A percentile compares a stretch with the other conserved stretches of the same genome.
phyloP scores from a whole-genome alignment of 140 eudicot species.

The Stevia rebaudiana region DNA sequence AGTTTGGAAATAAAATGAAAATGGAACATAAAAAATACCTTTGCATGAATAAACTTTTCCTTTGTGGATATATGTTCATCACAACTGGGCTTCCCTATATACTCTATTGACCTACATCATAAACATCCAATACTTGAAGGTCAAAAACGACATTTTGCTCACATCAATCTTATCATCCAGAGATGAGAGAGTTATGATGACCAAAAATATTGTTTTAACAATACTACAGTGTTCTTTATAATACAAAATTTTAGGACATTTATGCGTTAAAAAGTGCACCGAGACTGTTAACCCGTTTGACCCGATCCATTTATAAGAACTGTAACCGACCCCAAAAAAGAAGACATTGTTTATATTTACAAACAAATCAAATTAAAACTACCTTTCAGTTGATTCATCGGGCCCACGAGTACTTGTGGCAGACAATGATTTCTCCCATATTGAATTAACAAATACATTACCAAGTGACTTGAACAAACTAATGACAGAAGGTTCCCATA shows the following conservation, averaged over 20 bases:
- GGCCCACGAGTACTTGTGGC: constrained; percentile 41
- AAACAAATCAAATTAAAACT: constrained; percentile 12
- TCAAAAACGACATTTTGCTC: not conserved
- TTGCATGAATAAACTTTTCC: constrained; percentile 86
- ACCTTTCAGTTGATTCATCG: constrained; percentile 71
- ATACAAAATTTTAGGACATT: not conserved
- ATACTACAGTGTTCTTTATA: not conserved
- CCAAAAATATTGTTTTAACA: not conserved
- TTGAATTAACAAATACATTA: constrained; percentile 73
- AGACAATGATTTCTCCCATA: constrained; percentile 76
- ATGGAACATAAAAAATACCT: constrained; percentile 41
- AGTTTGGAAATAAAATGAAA: not conserved
- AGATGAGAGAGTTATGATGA: not conserved
- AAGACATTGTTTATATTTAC: not conserved
- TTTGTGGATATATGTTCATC: constrained; percentile 67
- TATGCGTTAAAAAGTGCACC: not conserved
- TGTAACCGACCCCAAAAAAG: not conserved
- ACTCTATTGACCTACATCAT: constrained; percentile 49
- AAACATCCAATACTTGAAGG: constrained; percentile 16
- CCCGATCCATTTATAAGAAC: not conserved
- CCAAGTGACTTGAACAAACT: constrained; percentile 74
- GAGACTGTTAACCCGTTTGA: not conserved
- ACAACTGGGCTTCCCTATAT: constrained; percentile 51
- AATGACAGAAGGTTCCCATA: constrained; percentile 95
- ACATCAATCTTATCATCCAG: not conserved